Percentiles rank a stretch among this genome's conserved stretches.
phyloP scores from a whole-genome alignment of 2,329 filamentous ascomycete genomes.

The Pseudogymnoascus sp. region DNA sequence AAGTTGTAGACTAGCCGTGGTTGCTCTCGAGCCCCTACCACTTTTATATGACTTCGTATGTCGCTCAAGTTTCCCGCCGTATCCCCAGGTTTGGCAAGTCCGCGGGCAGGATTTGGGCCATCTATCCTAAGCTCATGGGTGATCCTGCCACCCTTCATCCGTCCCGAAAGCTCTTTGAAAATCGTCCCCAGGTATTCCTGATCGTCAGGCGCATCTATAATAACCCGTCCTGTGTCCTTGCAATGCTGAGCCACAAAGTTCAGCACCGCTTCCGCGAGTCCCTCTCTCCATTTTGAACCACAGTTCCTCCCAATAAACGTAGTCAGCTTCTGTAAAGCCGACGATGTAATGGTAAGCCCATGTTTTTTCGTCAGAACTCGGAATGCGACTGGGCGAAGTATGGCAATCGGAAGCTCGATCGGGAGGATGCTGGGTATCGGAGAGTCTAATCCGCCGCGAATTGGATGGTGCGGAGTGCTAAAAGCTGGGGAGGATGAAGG shows the following conservation, averaged over 20 bases:
- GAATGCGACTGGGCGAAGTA: constrained; percentile 83
- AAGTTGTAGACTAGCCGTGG: constrained; percentile 72
- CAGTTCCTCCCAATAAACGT: constrained; percentile 89
- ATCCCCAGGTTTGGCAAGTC: constrained; percentile 49
- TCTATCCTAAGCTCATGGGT: constrained; percentile 42
- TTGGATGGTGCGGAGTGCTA: constrained; percentile 75
- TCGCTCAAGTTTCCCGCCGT: constrained; percentile 55
- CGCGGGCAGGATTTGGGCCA: constrained; percentile 36
- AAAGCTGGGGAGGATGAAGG: constrained; percentile 89
- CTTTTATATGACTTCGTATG: constrained; percentile 74
- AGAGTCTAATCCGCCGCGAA: constrained; percentile 50
- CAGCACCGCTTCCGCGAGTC: constrained; percentile 82
- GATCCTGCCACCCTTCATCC: constrained; percentile 79
- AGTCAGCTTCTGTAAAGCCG: constrained; percentile 77
- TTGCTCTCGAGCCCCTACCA: constrained; percentile 79
- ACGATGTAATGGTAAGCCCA: constrained; percentile 83
- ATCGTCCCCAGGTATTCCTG: constrained; percentile 63
- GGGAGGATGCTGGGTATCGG: constrained; percentile 58
- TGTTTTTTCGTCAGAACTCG: constrained; percentile 97
- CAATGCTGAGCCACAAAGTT: constrained; percentile 87
- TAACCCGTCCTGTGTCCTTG: constrained; percentile 85
- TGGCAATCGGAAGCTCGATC: constrained; percentile 81
- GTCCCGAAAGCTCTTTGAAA: constrained; percentile 74
- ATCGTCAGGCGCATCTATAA: constrained; percentile 65
- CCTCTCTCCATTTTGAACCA: constrained; percentile 92